Percentiles rank a stretch among this genome's conserved stretches.
Conservation (phyloP, 352 stramenopile species). For the Thraustochytrium striatum region DNA sequence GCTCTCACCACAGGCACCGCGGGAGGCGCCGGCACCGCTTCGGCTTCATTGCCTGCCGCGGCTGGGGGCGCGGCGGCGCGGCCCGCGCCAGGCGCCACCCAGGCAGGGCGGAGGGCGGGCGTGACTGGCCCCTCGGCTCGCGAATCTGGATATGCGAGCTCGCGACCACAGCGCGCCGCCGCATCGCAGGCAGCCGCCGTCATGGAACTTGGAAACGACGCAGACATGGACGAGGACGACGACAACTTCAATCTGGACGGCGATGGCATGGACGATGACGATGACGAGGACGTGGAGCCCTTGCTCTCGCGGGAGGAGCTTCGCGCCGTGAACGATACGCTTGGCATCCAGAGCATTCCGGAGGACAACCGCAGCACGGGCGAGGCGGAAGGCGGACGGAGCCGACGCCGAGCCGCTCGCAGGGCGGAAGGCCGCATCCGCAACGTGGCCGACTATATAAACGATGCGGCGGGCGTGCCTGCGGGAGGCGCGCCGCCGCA, state of each 20-base stretch:
- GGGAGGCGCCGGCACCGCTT: neutral
- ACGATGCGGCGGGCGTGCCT: neutral
- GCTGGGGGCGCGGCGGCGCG: too few relatives aligned
- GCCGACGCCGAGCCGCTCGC: conserved; percentile 2
- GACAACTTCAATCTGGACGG: neutral
- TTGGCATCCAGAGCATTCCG: neutral
- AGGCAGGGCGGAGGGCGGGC: too few relatives aligned
- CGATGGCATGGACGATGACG: conserved; percentile 7
- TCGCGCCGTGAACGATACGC: neutral
- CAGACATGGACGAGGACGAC: neutral
- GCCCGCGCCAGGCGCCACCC: too few relatives aligned
- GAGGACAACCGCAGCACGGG: too few relatives aligned
- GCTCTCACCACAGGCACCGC: neutral
- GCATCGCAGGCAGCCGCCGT: too few relatives aligned
- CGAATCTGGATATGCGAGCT: too few relatives aligned
- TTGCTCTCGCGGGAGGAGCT: too few relatives aligned
- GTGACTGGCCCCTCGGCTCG: too few relatives aligned
- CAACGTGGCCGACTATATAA: conserved; percentile 3
- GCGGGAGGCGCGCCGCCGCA: neutral
- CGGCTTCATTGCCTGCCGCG: too few relatives aligned
- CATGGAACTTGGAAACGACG: neutral
- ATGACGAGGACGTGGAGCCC: neutral
- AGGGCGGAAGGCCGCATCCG: conserved; percentile 8
- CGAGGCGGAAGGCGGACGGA: neutral
- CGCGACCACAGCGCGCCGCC: too few relatives aligned